These are phyloP conservation scores for Sporothrix sp. DNA, from an alignment of 2,329 filamentous ascomycete genomes.

Conservation along the genomic window DNA sequence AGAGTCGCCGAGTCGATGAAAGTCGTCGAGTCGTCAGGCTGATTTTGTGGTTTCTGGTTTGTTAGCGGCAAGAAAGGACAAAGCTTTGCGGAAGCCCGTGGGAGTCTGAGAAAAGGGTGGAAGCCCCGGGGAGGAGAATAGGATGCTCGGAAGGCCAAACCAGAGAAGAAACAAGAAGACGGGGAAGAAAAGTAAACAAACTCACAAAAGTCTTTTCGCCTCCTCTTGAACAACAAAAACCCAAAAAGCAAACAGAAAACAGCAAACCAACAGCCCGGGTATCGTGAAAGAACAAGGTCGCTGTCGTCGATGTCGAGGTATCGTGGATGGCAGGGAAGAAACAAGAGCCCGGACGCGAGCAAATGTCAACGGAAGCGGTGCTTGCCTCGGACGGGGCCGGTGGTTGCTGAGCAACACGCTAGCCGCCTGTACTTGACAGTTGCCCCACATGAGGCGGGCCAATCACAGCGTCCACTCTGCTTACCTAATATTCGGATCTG, in stretches of 20 bases:
- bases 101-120: background rate
- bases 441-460: too few relatives aligned
- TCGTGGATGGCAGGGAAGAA: constrained; percentile 1
- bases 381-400: constrained; percentile 1
- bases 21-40: background rate
- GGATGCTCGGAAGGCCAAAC: background rate
- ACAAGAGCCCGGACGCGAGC: background rate
- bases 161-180: background rate
- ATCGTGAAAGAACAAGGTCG: background rate
- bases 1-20: background rate
- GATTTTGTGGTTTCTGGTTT: background rate
- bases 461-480: too few relatives aligned
- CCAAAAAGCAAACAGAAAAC: constrained; percentile 8
- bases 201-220: background rate
- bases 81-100: too few relatives aligned
- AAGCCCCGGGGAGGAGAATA: too few relatives aligned
- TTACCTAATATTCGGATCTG: constrained; percentile 6
- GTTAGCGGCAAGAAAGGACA: background rate
- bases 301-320: background rate
- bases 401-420: constrained; percentile 14
- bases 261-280: background rate
- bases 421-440: background rate
- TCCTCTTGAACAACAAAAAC: background rate
- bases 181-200: background rate
- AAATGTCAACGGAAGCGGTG: background rate